A percentile compares a stretch with the other conserved stretches of the same genome.
These are phyloP conservation scores for Dalechampia spathulata DNA, from an alignment of 441 rosid genomes.

Conservation along the genomic window DNA sequence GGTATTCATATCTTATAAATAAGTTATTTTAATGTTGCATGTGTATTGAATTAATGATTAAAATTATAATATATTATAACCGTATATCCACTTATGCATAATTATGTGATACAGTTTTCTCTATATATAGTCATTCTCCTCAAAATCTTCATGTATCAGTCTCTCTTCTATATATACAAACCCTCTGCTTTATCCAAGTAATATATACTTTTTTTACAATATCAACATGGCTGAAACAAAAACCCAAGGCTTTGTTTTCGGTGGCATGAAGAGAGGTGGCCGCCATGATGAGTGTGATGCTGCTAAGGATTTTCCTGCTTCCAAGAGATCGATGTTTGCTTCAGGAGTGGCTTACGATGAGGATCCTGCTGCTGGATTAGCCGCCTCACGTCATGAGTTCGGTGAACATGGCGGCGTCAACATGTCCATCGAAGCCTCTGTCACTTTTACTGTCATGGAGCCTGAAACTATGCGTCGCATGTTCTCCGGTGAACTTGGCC, in stretches of 20 bases:
- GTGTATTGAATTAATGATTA: no score
- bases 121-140: no score
- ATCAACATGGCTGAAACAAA: constrained; percentile 47
- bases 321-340: constrained; percentile 46
- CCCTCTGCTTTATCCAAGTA: background rate
- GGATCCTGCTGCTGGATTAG: constrained; percentile 75
- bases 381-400: constrained; percentile 76
- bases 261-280: constrained; percentile 42
- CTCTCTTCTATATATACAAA: no score
- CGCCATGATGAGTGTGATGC: constrained; percentile 36
- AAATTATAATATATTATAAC: no score
- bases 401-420: constrained; percentile 97
- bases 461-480: constrained; percentile 89
- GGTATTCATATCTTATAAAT: no score
- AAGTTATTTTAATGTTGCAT: no score
- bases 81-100: no score
- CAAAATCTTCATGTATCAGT: no score
- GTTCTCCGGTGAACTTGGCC: constrained; percentile 88
- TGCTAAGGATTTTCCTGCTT: constrained; percentile 24
- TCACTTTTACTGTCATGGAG: constrained; percentile 96
- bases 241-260: constrained; percentile 20
- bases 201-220: no score
- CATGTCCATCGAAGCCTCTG: constrained; percentile 99
- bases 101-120: no score
- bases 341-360: constrained; percentile 22